Evolutionary conservation across 2,329 filamentous ascomycete species (phyloP).

Genomic region (Aspergillus piperis): DNA sequence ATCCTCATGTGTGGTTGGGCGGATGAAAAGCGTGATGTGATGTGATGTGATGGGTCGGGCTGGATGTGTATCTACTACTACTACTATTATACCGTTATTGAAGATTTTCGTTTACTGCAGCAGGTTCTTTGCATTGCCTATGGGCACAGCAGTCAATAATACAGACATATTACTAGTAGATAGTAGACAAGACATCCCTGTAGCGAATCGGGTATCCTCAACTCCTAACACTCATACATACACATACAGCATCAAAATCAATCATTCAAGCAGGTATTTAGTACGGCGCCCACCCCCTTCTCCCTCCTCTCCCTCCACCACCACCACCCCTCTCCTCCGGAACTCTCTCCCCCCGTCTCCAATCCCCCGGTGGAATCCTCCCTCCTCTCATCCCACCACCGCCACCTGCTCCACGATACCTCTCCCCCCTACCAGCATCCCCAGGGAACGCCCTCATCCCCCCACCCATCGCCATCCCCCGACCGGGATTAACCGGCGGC

Average conservation of each 20-base stretch:
- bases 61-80: slow-evolving; percentile 26
- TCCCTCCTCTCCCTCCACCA: slow-evolving; percentile 21
- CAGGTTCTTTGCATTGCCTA: not conserved
- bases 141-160: no score
- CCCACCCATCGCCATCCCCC: slow-evolving; percentile 41
- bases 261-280: not conserved
- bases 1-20: not conserved
- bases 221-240: slow-evolving; percentile 14
- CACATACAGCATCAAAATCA: not conserved
- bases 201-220: slow-evolving; percentile 17
- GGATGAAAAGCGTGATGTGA: not conserved
- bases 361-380: slow-evolving; percentile 49
- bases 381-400: slow-evolving; percentile 48
- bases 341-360: slow-evolving; percentile 51
- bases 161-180: slow-evolving; percentile 3
- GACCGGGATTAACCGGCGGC: slow-evolving; percentile 56
- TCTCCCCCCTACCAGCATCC: slow-evolving; percentile 44
- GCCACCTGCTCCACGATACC: slow-evolving; percentile 44
- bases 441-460: slow-evolving; percentile 48
- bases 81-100: not conserved
- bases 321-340: slow-evolving; percentile 41
- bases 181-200: not conserved
- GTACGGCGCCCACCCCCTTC: slow-evolving; percentile 45
- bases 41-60: slow-evolving; percentile 25
- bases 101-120: not conserved